Evolutionary conservation across 768 basidiomycete genomes (phyloP).

Genomic region (Tulasnella sp.): DNA sequence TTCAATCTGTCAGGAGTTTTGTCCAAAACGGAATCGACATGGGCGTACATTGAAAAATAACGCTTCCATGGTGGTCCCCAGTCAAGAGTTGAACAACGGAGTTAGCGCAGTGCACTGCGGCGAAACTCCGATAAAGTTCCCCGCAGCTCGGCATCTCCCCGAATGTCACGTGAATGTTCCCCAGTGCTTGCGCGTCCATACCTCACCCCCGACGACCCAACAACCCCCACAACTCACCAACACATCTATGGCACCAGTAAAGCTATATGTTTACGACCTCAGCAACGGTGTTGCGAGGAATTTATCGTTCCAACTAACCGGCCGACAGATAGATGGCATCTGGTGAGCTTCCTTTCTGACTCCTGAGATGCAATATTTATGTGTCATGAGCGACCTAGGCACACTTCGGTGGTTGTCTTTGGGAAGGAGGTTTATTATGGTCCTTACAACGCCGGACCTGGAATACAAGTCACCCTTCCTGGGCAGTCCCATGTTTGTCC

Average conservation of each 20-base stretch:
- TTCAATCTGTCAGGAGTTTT: constrained; percentile 24
- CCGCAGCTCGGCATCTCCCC: neutral
- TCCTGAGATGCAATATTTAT: constrained; percentile 9
- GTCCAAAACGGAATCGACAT: constrained; percentile 6
- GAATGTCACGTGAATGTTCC: constrained; percentile 9
- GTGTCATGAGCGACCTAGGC: constrained; percentile 42
- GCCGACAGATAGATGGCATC: constrained; percentile 83
- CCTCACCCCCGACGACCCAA: neutral
- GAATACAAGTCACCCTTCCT: constrained; percentile 57
- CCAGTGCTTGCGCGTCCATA: constrained; percentile 8
- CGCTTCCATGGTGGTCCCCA: constrained; percentile 56
- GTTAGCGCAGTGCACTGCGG: too few relatives aligned
- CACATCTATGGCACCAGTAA: constrained; percentile 35
- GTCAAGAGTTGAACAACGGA: neutral
- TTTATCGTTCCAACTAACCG: constrained; percentile 69
- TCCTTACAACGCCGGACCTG: constrained; percentile 32
- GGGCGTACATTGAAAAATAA: constrained; percentile 71
- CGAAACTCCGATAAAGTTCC: too few relatives aligned
- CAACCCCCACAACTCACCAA: neutral
- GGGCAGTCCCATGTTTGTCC: constrained; percentile 68
- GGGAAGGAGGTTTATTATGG: constrained; percentile 84
- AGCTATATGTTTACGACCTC: constrained; percentile 85
- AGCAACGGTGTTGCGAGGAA: constrained; percentile 73
- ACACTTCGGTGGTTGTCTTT: constrained; percentile 83
- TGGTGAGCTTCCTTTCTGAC: constrained; percentile 42